Evolutionary conservation across 305 asterid species (phyloP).

Genomic region (Stenogyne calaminthoides): DNA sequence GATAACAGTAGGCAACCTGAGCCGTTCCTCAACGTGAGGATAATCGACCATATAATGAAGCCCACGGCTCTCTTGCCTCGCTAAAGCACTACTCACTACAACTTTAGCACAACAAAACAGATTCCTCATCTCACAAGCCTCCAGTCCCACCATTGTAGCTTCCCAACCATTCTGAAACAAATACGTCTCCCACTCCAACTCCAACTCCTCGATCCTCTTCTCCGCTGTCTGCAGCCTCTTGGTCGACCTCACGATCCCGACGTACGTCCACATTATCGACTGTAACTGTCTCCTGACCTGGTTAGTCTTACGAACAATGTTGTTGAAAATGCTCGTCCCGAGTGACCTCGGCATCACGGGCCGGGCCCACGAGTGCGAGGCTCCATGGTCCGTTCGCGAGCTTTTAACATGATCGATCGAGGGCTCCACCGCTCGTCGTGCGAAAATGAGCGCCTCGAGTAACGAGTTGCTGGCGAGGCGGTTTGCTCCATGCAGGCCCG

Average conservation of each 20-base stretch:
- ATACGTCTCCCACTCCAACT: slow-evolving; percentile 83
- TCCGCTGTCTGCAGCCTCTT: slow-evolving; percentile 72
- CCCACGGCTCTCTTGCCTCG: slow-evolving; percentile 96
- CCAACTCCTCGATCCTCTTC: slow-evolving; percentile 77
- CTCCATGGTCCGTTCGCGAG: slow-evolving; percentile 37
- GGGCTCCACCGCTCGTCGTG: slow-evolving; percentile 86
- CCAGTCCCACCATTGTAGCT: slow-evolving; percentile 89
- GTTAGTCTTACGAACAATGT: slow-evolving; percentile 52
- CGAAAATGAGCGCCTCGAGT: slow-evolving; percentile 94
- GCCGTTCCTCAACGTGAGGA: slow-evolving; percentile 73
- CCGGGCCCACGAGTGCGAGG: slow-evolving; percentile 57
- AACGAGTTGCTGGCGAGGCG: slow-evolving; percentile 94
- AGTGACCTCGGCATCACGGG: slow-evolving; percentile 64
- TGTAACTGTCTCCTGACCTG: slow-evolving; percentile 76
- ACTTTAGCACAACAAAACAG: slow-evolving; percentile 94
- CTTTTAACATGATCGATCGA: slow-evolving; percentile 65
- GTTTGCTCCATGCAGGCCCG: slow-evolving; percentile 96
- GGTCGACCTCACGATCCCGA: slow-evolving; percentile 89
- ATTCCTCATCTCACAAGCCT: slow-evolving; percentile 97
- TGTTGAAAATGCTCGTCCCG: slow-evolving; percentile 39
- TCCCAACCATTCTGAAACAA: slow-evolving; percentile 94
- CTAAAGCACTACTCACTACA: slow-evolving; percentile 84
- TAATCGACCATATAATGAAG: slow-evolving; percentile 87
- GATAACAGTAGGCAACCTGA: slow-evolving; percentile 88
- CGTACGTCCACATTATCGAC: slow-evolving; percentile 86